These are phyloP conservation scores for Nothophytophthora sp. DNA, from an alignment of 352 stramenopile genomes.

Conservation along the genomic window DNA sequence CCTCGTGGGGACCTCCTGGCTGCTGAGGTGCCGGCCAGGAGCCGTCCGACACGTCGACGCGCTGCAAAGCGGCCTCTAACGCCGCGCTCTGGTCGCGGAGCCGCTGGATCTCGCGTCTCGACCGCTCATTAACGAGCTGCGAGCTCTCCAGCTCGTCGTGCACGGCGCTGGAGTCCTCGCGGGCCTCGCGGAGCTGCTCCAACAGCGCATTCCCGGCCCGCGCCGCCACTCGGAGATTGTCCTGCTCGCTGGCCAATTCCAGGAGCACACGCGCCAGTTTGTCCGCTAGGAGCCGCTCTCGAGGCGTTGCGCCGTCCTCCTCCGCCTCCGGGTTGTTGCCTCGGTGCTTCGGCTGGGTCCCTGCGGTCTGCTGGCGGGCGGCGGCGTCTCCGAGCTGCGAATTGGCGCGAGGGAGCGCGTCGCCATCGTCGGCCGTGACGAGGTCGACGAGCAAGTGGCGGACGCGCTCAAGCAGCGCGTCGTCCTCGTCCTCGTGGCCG, in stretches of 20 bases:
- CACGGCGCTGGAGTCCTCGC: slow-evolving; percentile 26
- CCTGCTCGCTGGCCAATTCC: slow-evolving; percentile 44
- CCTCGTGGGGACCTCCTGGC: too few relatives aligned
- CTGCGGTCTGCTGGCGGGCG: background rate
- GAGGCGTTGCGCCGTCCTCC: slow-evolving; percentile 7
- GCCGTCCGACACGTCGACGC: slow-evolving; percentile 7
- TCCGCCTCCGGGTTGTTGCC: slow-evolving; percentile 24
- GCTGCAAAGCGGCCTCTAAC: slow-evolving; percentile 34
- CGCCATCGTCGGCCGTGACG: slow-evolving; percentile 16
- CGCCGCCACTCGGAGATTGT: slow-evolving; percentile 49
- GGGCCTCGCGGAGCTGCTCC: slow-evolving; percentile 32
- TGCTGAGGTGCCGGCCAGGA: background rate
- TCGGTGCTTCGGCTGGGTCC: slow-evolving; percentile 3
- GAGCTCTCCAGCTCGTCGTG: slow-evolving; percentile 28
- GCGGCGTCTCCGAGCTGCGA: slow-evolving; percentile 1
- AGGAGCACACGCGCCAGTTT: slow-evolving; percentile 40
- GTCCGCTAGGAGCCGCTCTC: slow-evolving; percentile 33
- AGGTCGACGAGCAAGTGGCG: slow-evolving; percentile 33
- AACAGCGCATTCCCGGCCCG: slow-evolving; percentile 51
- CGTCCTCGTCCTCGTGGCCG: background rate
- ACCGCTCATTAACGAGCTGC: slow-evolving; percentile 19
- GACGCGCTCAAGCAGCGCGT: slow-evolving; percentile 30
- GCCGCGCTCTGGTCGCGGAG: slow-evolving; percentile 25
- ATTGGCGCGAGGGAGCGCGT: slow-evolving; percentile 2
- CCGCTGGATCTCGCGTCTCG: slow-evolving; percentile 17